Evolutionary conservation across 805 yeast species (phyloP).

Genomic region (Candida adriatica): DNA sequence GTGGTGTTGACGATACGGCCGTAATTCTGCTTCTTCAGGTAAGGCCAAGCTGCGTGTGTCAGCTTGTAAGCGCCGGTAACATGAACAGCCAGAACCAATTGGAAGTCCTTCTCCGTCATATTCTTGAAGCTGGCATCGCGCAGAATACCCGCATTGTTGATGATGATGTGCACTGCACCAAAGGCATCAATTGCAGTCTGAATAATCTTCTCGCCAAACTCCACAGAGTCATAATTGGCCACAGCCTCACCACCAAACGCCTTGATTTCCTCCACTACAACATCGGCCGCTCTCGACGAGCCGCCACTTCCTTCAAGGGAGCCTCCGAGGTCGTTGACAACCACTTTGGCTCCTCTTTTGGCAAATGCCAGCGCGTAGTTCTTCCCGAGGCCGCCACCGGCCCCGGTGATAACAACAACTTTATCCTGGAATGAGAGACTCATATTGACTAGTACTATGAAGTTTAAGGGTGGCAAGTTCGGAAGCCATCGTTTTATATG

Average conservation of each 20-base stretch:
- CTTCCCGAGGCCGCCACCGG: slow-evolving; percentile 95
- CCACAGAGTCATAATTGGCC: slow-evolving; percentile 89
- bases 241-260: slow-evolving; percentile 79
- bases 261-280: slow-evolving; percentile 80
- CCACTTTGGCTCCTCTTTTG: slow-evolving; percentile 87
- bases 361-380: slow-evolving; percentile 85
- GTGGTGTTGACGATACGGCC: slow-evolving; percentile 93
- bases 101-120: slow-evolving; percentile 76
- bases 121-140: slow-evolving; percentile 84
- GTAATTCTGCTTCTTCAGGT: slow-evolving; percentile 72
- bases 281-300: slow-evolving; percentile 73
- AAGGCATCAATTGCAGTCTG: slow-evolving; percentile 79
- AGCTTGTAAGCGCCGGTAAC: slow-evolving; percentile 82
- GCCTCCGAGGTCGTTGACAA: slow-evolving; percentile 92
- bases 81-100: slow-evolving; percentile 78
- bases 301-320: slow-evolving; percentile 68
- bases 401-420: slow-evolving; percentile 92
- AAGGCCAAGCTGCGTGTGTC: slow-evolving; percentile 89
- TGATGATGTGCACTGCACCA: slow-evolving; percentile 82
- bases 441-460: slow-evolving; percentile 3
- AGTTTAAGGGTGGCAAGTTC: background rate
- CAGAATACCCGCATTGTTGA: slow-evolving; percentile 93
- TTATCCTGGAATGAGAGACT: slow-evolving; percentile 63
- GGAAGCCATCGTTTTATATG: background rate
- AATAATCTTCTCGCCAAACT: slow-evolving; percentile 76